Base-by-base conservation (phyloP, 805 yeast species). In the Cyberlindnera sargentensis region DNA sequence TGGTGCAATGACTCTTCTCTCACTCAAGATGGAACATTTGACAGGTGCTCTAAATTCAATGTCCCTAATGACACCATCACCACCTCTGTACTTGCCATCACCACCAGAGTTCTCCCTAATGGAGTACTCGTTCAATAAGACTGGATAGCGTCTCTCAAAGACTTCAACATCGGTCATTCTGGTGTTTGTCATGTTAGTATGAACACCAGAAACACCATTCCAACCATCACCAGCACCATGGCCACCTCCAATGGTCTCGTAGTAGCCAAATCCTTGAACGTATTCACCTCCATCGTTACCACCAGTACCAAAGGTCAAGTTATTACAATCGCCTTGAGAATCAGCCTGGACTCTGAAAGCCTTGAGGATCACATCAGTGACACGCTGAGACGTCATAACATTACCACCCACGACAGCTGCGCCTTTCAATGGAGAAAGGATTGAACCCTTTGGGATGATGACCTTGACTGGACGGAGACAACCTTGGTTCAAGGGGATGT, bases 321-420 rank as follows among this genome's bases (percentile, higher is more conserved):
- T 93, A 64, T 93, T 91, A 62, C 96, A 87, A 47, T 93, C 89
- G 36, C 97, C 96, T 65, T 91, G 98, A 1, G 97, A 89, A 51
- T 89, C 96, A 3, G 97, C 97, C 68, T 88, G 84, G 5, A 89
- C 88, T 47, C 76, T 73, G 61, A 93, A 89, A 0, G 98, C 93
- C 55, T 82, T 82, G 56, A 91, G 70, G 34, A 93, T 77, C 3
- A 85, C 91, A 63, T 90, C 97, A 0, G 95, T 89, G 38, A 93
- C 80, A 53, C 97, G 74, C 63, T 93, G 98, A 2, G 96, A 84
- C 1, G 98, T 91, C 65, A 90, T 84, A 6, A 91, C 98, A 61
- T 91, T 91, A 7, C 96, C 96, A 37, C 90, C 93, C 20, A 91
- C 97, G 32, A 88, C 95, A 2, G 97, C 99, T 38, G 95, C 91